Evolutionary conservation across 2,329 filamentous ascomycete genomes (phyloP), one percentile per base, ranked within the genome.

Genomic region (Chalaropsis ovoidea): DNA sequence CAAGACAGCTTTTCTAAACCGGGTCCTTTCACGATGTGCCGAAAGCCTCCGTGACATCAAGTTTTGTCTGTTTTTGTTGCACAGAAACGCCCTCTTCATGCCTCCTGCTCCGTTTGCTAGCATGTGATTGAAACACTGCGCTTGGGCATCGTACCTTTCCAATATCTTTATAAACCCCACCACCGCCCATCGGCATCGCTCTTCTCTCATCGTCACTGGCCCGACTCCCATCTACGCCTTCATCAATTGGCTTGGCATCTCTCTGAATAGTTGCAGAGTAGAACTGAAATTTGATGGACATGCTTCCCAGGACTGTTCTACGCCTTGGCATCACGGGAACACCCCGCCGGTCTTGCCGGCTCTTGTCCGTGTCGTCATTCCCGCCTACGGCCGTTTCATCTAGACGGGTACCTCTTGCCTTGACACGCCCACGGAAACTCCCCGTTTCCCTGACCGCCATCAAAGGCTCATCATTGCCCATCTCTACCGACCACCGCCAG

Each of bases 341-440:
- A 7, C 13, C 17, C 13, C 15, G 15, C 17, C 54, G 39, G 8
- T 19, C 4, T 31, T 52, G 64, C 61, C 24, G 41, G 39, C 54
- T 49, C 22, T 41, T n/a, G 49, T 35, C 24, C 45, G 11, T n/a
- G 42, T 64, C 39, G 35, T 15, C 43, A 54, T 27, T 22, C 24
- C 24, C 15, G 15, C 19, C 42, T 6, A 62, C 61, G 24, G 61
- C 45, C 15, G 42, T 62, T 19, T 39, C 61, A 7, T 39, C 19
- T 49, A 52, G 31, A 41, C 62, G 24, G 13, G 45, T 41, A 15
- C 45, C 62, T 24, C 45, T 63, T 11, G 24, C 11, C 24, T 52
- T 63, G 31, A 54, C n/a, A 41, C 43, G 49, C 24, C 62, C 45
- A 22, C 62, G 47, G 31, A 39, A 24, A n/a, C 27, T 39, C 24